These are phyloP conservation scores for Aciculosporium take DNA, from an alignment of 2,329 filamentous ascomycete genomes.

Conservation along the genomic window DNA sequence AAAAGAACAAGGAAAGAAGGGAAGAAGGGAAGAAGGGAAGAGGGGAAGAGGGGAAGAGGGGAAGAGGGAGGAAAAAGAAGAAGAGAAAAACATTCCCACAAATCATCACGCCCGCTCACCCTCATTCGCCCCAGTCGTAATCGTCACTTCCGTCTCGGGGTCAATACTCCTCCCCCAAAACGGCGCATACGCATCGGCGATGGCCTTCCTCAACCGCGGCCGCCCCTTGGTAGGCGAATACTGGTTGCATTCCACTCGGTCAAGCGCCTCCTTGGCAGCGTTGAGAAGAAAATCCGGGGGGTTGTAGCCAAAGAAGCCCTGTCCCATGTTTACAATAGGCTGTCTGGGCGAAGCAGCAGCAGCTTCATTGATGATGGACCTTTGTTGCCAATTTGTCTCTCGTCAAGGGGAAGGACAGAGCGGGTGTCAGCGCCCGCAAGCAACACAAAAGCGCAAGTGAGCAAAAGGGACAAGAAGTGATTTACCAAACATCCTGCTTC, in stretches of 20 bases:
- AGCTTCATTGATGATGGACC: conserved; percentile 53
- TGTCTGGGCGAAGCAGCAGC: conserved; percentile 47
- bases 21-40: no score
- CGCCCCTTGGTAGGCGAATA: conserved; percentile 93
- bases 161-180: conserved; percentile 72
- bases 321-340: conserved; percentile 51
- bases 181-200: conserved; percentile 83
- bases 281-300: conserved; percentile 81
- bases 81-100: not conserved
- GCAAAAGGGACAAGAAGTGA: not conserved
- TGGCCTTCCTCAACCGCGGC: conserved; percentile 79
- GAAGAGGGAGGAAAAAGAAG: no score
- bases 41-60: no score
- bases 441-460: not conserved
- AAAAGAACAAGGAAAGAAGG: not conserved
- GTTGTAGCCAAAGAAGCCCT: conserved; percentile 80
- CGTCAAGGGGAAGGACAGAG: no score
- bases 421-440: no score
- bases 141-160: conserved; percentile 83
- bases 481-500: conserved; percentile 38
- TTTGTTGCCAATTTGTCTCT: conserved; percentile 13
- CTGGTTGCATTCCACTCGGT: conserved; percentile 93
- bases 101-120: conserved; percentile 15
- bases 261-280: conserved; percentile 78
- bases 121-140: conserved; percentile 86